Conservation (phyloP, 140 eudicot species). For the Ambrosia hybrid region DNA sequence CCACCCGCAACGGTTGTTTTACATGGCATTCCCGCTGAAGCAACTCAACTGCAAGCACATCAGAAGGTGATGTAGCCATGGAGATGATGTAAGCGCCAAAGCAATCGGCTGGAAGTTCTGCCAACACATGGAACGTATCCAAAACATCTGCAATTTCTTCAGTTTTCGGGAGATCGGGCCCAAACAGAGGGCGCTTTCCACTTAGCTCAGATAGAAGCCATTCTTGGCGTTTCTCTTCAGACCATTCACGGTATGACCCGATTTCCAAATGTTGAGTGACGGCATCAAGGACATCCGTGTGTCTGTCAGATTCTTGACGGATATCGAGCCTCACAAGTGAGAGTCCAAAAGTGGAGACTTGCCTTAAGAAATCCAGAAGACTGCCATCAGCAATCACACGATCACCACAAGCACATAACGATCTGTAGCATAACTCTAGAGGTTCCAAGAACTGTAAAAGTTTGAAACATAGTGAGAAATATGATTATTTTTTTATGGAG, state of each 20-base stretch:
- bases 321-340: constrained; percentile 91
- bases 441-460: constrained; percentile 90
- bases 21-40: constrained; percentile 97
- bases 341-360: constrained; percentile 94
- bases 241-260: constrained; percentile 96
- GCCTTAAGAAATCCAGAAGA: constrained; percentile 92
- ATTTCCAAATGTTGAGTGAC: constrained; percentile 81
- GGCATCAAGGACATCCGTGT: constrained; percentile 96
- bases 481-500: not conserved
- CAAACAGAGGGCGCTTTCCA: constrained; percentile 92
- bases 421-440: constrained; percentile 95
- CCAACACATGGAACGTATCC: constrained; percentile 78
- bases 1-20: constrained; percentile 75
- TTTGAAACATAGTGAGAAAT: constrained; percentile 3
- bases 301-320: constrained; percentile 96
- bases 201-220: constrained; percentile 93
- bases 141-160: constrained; percentile 94
- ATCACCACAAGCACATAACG: constrained; percentile 91
- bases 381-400: constrained; percentile 95
- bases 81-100: constrained; percentile 98
- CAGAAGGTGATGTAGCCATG: constrained; percentile 98
- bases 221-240: constrained; percentile 86
- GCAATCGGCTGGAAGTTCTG: constrained; percentile 87
- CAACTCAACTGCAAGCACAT: constrained; percentile 92
- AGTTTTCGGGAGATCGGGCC: constrained; percentile 86